Conservation (phyloP, 805 yeast genomes). For the Nakazawaea wickerhamii region DNA sequence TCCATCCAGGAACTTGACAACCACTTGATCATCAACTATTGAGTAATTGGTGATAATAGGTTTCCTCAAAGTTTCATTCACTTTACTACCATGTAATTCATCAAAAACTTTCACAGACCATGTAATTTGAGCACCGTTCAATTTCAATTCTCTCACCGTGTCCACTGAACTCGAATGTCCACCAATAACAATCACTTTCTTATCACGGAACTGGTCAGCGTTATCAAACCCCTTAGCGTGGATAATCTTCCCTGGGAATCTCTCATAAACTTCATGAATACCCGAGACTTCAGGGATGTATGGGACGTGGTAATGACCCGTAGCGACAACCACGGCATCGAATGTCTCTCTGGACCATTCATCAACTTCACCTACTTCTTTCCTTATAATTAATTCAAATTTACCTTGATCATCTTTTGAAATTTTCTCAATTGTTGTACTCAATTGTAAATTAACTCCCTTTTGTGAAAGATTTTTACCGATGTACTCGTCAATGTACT, state of each 20-base stretch:
- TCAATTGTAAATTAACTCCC: slow-evolving; percentile 22
- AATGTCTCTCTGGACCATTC: slow-evolving; percentile 32
- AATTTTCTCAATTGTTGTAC: slow-evolving; percentile 36
- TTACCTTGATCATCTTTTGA: slow-evolving; percentile 19
- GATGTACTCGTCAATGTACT: slow-evolving; percentile 28
- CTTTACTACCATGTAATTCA: background rate
- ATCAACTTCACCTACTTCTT: slow-evolving; percentile 23
- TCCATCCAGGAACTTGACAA: slow-evolving; percentile 22
- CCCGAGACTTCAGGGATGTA: slow-evolving; percentile 34
- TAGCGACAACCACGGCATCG: slow-evolving; percentile 36
- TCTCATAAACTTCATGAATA: slow-evolving; percentile 22
- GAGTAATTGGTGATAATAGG: slow-evolving; percentile 24
- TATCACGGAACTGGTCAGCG: slow-evolving; percentile 16
- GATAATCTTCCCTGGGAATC: slow-evolving; percentile 16
- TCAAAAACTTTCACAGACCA: slow-evolving; percentile 3
- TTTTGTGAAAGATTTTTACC: slow-evolving; percentile 18
- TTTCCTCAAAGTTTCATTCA: slow-evolving; percentile 18
- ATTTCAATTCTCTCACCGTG: slow-evolving; percentile 3
- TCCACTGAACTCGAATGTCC: slow-evolving; percentile 7
- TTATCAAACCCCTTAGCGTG: slow-evolving; percentile 24
- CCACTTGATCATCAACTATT: slow-evolving; percentile 9
- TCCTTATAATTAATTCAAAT: slow-evolving; percentile 28
- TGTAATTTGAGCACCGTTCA: background rate
- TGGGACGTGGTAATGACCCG: slow-evolving; percentile 39
- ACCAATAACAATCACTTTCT: slow-evolving; percentile 14